A percentile compares a stretch with the other conserved stretches of the same genome.
phyloP scores from a whole-genome alignment of 1,139 yeast species.

The Suhomyces bokatorum region DNA sequence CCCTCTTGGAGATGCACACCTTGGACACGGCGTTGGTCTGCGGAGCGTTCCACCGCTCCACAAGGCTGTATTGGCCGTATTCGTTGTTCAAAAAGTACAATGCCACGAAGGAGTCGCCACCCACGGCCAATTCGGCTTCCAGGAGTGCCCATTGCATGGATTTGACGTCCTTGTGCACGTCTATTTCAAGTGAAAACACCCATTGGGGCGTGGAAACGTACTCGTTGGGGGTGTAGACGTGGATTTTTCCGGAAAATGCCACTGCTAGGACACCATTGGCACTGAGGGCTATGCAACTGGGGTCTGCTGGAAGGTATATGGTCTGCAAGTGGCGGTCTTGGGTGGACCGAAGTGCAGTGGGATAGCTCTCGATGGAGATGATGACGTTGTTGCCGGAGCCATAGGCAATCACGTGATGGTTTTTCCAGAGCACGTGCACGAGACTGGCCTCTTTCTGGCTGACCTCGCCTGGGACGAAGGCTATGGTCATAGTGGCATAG shows the following conservation, averaged over 20 bases:
- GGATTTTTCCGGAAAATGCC: slow-evolving; percentile 33
- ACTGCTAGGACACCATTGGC: slow-evolving; percentile 59
- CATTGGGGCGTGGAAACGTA: slow-evolving; percentile 49
- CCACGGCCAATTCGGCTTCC: slow-evolving; percentile 60
- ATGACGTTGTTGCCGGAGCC: slow-evolving; percentile 89
- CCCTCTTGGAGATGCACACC: slow-evolving; percentile 61
- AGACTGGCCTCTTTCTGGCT: slow-evolving; percentile 56
- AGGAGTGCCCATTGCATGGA: slow-evolving; percentile 67
- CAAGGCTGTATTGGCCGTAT: slow-evolving; percentile 36
- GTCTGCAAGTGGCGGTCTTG: slow-evolving; percentile 60
- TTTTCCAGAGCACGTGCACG: slow-evolving; percentile 68
- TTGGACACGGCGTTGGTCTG: slow-evolving; percentile 60
- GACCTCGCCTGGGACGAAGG: slow-evolving; percentile 86
- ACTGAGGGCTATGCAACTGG: slow-evolving; percentile 65
- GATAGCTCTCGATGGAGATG: slow-evolving; percentile 32
- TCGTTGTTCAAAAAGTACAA: slow-evolving; percentile 55
- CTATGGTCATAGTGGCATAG: slow-evolving; percentile 51
- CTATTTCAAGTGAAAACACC: slow-evolving; percentile 33
- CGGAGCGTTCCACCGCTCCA: slow-evolving; percentile 52
- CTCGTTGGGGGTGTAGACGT: slow-evolving; percentile 48
- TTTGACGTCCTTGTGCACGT: slow-evolving; percentile 35
- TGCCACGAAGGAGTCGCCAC: slow-evolving; percentile 50
- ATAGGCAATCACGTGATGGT: slow-evolving; percentile 65
- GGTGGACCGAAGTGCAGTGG: not conserved
- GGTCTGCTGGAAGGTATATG: slow-evolving; percentile 66